Evolutionary conservation across 192 early-diverging fungal genomes (phyloP), one percentile per base, ranked within the genome.

Genomic region (Chytriomyces hyalinus): DNA sequence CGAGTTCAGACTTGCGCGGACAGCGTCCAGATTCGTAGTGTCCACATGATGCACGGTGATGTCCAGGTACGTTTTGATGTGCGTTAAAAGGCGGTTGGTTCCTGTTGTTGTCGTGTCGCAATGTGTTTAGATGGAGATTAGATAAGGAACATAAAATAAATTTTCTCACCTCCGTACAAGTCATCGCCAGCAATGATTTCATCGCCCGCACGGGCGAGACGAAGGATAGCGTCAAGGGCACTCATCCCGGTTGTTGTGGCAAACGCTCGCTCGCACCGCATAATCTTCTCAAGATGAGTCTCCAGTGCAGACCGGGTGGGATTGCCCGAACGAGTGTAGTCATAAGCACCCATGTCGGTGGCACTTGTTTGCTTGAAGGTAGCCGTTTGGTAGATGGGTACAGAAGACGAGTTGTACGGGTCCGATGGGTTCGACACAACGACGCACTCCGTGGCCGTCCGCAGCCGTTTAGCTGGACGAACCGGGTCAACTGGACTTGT

Each of bases 341-440:
- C 97, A 80, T 94, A 99, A 65, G 96, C 94, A 13, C 94, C 96
- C 76, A 90, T 91, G 50, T 92, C 94, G 20, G 87, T 87, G 6
- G 92, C 94, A 22, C 85, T 81, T n/a, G 79, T 80, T 81, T 97
- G 95, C 85, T 96, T 97, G 85, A 99, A 99, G 0, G 97, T 99
- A 11, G 97, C 97, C 0, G 96, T 93, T 75, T 97, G 96, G 87
- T 99, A 99, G 76, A 99, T 95, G n/a, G 97, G 97, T 60, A 95
- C 91, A 6, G 93, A 95, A 24, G 93, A 88, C 9, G 96, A 89
- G 84, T 94, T 92, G 88, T 99, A 96, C 67, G 87, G 91, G 82
- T 99, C 96, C 53, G 17, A 15, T 13, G 13, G 15, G 6, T 43
- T 43, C 11, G 63, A 49, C 22, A 87, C 78, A 72, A 75, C 76